phyloP scores from a whole-genome alignment of 768 basidiomycete species.

The Cystobasidium onofrii region DNA sequence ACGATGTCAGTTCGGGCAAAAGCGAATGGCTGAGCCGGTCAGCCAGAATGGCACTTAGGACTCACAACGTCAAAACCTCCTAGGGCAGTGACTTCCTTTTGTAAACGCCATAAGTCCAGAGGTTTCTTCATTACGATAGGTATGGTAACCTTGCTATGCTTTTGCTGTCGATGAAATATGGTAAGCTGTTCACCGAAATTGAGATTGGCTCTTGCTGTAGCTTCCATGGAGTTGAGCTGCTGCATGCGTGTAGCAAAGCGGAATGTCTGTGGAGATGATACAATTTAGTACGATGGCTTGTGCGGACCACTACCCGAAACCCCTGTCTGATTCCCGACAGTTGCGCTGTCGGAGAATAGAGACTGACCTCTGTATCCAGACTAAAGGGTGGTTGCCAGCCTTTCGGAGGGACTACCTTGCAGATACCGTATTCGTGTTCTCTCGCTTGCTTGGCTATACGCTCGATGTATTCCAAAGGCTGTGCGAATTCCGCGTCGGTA shows the following conservation, averaged over 20 bases:
- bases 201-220: slow-evolving; percentile 87
- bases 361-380: slow-evolving; percentile 78
- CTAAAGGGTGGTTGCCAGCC: slow-evolving; percentile 95
- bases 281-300: neutral
- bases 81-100: slow-evolving; percentile 63
- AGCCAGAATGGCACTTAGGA: slow-evolving; percentile 29
- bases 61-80: slow-evolving; percentile 81
- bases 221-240: slow-evolving; percentile 91
- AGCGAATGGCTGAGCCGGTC: slow-evolving; percentile 33
- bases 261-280: slow-evolving; percentile 56
- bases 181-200: slow-evolving; percentile 96
- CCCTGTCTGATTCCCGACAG: neutral
- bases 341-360: neutral
- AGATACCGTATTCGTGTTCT: slow-evolving; percentile 68
- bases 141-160: slow-evolving; percentile 68
- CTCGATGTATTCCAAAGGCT: slow-evolving; percentile 87
- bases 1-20: slow-evolving; percentile 28
- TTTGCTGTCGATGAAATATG: slow-evolving; percentile 87
- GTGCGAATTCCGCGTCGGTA: slow-evolving; percentile 78
- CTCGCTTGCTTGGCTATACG: slow-evolving; percentile 56
- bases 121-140: slow-evolving; percentile 89
- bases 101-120: slow-evolving; percentile 81
- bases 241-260: slow-evolving; percentile 93
- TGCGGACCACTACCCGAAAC: neutral
- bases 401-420: slow-evolving; percentile 87